A percentile compares a stretch with the other conserved stretches of the same genome.
phyloP scores from a whole-genome alignment of 495 filamentous ascomycete genomes.

The Venustampulla echinocandica region DNA sequence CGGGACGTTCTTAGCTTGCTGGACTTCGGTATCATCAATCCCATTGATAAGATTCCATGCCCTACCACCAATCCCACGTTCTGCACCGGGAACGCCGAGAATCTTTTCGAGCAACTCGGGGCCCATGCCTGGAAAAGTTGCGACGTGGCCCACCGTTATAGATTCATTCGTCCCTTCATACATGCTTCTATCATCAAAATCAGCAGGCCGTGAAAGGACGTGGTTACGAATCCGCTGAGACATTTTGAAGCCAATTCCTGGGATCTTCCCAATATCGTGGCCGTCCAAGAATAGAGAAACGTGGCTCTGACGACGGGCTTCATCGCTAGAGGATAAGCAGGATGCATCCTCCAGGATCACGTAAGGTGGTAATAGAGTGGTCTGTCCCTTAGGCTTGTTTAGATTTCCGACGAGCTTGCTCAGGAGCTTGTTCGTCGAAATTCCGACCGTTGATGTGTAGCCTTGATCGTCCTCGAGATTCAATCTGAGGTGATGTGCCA shows the following conservation, averaged over 20 bases:
- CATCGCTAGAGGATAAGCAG: neutral
- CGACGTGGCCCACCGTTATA: slow-evolving; percentile 59
- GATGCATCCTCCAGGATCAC: slow-evolving; percentile 15
- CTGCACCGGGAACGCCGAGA: slow-evolving; percentile 57
- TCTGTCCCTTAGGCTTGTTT: slow-evolving; percentile 81
- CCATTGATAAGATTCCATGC: slow-evolving; percentile 56
- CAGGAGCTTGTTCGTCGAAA: slow-evolving; percentile 75
- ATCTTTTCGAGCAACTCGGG: slow-evolving; percentile 52
- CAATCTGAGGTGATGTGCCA: slow-evolving; percentile 61
- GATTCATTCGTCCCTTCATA: slow-evolving; percentile 42
- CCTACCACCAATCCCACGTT: slow-evolving; percentile 57
- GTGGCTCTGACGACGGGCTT: slow-evolving; percentile 33
- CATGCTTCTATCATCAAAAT: slow-evolving; percentile 31
- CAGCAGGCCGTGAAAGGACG: slow-evolving; percentile 40
- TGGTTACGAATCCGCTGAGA: slow-evolving; percentile 58
- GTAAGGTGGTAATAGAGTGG: slow-evolving; percentile 64
- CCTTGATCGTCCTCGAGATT: slow-evolving; percentile 69
- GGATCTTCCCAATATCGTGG: slow-evolving; percentile 73
- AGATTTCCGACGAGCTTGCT: slow-evolving; percentile 77
- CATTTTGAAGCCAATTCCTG: slow-evolving; percentile 76
- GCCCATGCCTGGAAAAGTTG: slow-evolving; percentile 49
- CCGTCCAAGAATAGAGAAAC: slow-evolving; percentile 61
- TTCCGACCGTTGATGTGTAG: slow-evolving; percentile 80
- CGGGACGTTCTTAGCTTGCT: slow-evolving; percentile 61
- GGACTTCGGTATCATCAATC: slow-evolving; percentile 57